Evolutionary conservation across 2,329 filamentous ascomycete species (phyloP), one percentile per base, ranked within the genome.

Genomic region (Corinectria fuckeliana): DNA sequence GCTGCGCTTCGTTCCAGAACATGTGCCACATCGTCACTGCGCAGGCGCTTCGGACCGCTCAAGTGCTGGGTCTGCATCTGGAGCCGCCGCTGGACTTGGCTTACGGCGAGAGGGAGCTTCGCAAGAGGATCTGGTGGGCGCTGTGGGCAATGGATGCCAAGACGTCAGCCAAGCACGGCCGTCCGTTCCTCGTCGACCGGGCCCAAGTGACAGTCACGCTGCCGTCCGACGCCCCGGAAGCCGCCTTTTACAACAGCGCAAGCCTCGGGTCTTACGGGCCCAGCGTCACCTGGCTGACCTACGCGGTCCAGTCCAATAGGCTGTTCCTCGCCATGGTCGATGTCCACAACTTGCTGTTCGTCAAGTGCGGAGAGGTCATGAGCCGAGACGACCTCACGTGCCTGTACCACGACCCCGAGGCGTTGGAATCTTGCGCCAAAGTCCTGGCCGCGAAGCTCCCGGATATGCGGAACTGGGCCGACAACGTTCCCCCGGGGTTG

Each of bases 101-200:
- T 0, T 60, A 54, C 4, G 49, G 58, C 0, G 69, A 80, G 48
- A 64, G 75, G 16, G 81, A 84, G 61, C 68, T 82, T 58, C 78
- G 80, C 4, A 81, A 78, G 62, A 74, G 82, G 0, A 59, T 85
- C 11, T 86, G 83, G 83, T 85, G 82, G 82, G 71, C 69, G 1
- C 64, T 86, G 1, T 85, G 78, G 65, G 71, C 74, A 1, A 68
- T 84, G 14, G 84, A 86, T 50, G 77, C 72, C 58, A 82, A 82
- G 63, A 76, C 71, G 2, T 75, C 74, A 58, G 77, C 80, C 72
- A 80, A 82, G 57, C 73, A 82, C 2, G 81, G 81, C 3, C 77
- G 81, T 0, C 80, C 81, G 1, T 77, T 77, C 28, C 65, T 73
- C 7, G 61, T 77, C 2, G 65, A 76, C 28, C 59, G 73, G 16